Evolutionary conservation across 2,329 filamentous ascomycete genomes (phyloP), one percentile per base, ranked within the genome.

Genomic region (Hypoxylon sp.): DNA sequence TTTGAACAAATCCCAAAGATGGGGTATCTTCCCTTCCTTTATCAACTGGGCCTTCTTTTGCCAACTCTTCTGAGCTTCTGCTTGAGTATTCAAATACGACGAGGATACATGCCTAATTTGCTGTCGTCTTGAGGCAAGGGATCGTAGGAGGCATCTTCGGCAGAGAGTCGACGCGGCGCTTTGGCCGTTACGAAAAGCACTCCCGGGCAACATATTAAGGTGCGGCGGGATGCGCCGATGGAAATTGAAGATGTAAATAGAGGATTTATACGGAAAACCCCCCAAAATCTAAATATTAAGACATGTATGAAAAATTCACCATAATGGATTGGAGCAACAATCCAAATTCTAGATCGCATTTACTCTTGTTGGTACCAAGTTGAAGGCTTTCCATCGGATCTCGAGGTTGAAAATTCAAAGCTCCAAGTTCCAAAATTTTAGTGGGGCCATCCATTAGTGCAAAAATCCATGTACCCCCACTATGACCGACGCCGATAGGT

Each of bases 1-100:
- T 72, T 92, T 87, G 11, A 96, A 83, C 17, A 91, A 74, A 57
- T 88, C 86, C 81, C 92, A 88, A 58, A 91, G 84, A 70, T 88
- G 82, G 48, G 81, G 81, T 52, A 78, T 62, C 71, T 86, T 80
- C 48, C 89, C 89, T 0, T 79, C 77, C 55, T 81, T 50, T 48
- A 91, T 89, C 64, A 77, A 74, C 37, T 79, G 64, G 2, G 87
- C 86, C 56, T 80, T 79, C 50, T 78, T 68, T 14, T 81, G 72
- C 88, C 89, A 91, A 19, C 81, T 75, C 44, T 78, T 67, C 10
- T 83, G 76, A 6, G 83, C 85, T 0, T 76, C 74, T 0, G 75
- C 74, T 3, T 82, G 73, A 74, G 87, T 89, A 5, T 74, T 75
- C 24, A 86, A 64, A 31, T 81, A 83, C 35, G 81, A 82, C 31